phyloP scores from a whole-genome alignment of 2,329 filamentous ascomycete species.

The Ambrosiella xylebori region DNA sequence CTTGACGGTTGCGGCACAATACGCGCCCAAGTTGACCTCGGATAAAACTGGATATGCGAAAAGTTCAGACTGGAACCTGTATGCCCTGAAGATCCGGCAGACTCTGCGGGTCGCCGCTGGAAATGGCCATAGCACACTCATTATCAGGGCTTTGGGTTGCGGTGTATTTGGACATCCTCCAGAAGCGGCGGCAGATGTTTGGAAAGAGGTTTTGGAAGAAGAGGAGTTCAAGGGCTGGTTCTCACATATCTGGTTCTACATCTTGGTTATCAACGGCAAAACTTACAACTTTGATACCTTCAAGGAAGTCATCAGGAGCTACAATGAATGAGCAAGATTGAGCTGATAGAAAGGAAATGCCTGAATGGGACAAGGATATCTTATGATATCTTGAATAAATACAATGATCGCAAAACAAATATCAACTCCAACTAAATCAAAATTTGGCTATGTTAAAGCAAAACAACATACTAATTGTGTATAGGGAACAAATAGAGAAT shows the following conservation, averaged over 20 bases:
- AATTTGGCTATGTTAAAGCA: not conserved
- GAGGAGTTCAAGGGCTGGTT: constrained; percentile 51
- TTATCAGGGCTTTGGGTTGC: constrained; percentile 53
- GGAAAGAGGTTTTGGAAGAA: constrained; percentile 42
- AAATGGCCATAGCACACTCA: constrained; percentile 9
- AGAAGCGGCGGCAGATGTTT: constrained; percentile 43
- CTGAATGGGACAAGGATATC: no score
- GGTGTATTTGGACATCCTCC: constrained; percentile 49
- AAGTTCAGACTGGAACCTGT: not conserved
- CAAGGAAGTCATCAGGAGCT: not conserved
- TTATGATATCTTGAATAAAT: no score
- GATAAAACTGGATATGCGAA: no score
- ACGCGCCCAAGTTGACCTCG: no score
- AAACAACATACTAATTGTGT: not conserved
- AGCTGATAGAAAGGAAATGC: no score
- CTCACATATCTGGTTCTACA: constrained; percentile 9
- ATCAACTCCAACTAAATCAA: not conserved
- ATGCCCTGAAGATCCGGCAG: constrained; percentile 38
- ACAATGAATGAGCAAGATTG: not conserved
- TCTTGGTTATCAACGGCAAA: not conserved
- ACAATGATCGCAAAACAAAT: no score
- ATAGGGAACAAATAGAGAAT: not conserved
- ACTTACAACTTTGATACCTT: not conserved
- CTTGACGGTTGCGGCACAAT: no score
- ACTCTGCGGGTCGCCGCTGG: constrained; percentile 41